Evolutionary conservation across 768 basidiomycete species (phyloP), one percentile per base, ranked within the genome.

Genomic region (Pleurotus cornucopiae): DNA sequence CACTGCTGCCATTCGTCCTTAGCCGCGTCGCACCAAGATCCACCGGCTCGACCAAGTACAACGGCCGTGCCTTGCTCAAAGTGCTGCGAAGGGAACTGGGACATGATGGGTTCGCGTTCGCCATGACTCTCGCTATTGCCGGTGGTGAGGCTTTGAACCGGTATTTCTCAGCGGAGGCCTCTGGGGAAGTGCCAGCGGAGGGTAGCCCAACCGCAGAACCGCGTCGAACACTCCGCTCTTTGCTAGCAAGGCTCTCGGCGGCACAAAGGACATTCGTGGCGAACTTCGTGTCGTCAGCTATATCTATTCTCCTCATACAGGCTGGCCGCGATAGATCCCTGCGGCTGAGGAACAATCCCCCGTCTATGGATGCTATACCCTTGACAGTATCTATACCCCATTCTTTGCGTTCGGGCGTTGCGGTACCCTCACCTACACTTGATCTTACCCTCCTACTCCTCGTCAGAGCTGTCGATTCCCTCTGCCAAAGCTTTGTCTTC

Each of bases 371-470:
- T 23, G 48, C 54, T 34, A 55, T 55, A 4, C 49, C 57, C 46
- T 49, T 63, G 46, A 47, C 52, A 21, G 41, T 49, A 56, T 23
- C 54, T 45, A 53, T 51, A 23, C 41, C 26, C 51, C 55, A 21
- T 25, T 47, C 16, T 45, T 46, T 53, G 52, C 55, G 55, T 63
- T 46, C 65, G 62, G 48, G 49, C 26, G 37, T 39, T 26, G 37
- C 60, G 43, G 60, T 66, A 11, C 30, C 30, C 30, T 86, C 86
- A 1, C 76, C 82, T 4, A 89, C 87, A 0, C 65, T 91, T 18
- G 86, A 89, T 61, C 71, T 91, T 38, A 89, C 82, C 13, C 69
- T 91, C 0, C 69, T 91, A 2, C 67, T 90, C 23, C 67, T 86
- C 48, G 86, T 89, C 25, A 80, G 89, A 44, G 88, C 89, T 1